Base-by-base conservation (phyloP, 108 stramenopile genomes). In the Cylindrotheca closterium region DNA sequence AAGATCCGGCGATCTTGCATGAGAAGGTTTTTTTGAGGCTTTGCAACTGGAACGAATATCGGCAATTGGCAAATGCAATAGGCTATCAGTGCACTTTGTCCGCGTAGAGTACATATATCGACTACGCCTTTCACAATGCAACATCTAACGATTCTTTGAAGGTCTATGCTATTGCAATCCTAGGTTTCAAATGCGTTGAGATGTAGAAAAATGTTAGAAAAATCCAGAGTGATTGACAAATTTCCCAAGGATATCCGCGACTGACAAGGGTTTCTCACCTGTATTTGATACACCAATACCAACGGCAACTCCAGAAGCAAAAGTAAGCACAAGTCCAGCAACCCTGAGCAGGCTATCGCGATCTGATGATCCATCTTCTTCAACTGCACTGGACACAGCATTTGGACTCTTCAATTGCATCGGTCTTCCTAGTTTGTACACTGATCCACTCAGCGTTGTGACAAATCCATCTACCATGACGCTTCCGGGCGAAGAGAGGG, bases 231-330 rank as follows among this genome's bases (percentile, higher is more conserved):
- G n/a, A n/a, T n/a, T n/a, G n/a, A n/a, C n/a, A n/a, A n/a, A n/a
- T n/a, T n/a, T n/a, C n/a, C n/a, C n/a, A n/a, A n/a, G n/a, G n/a
- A 70, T 60, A 59, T 70, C 69, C 2, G 69, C 60, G 28, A 70
- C 60, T 24, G 51, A 52, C 31, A 70, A 18, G 3, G 34, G 53
- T 2, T 48, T 34, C 18, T 28, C 31, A 23, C 47, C 51, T 17
- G 18, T 4, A 10, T 24, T 31, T 3, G 30, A 4, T 3, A 50
- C 32, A 19, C 47, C 70, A 63, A 63, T 33, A 26, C 70, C 70
- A 26, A 71, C 48, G 2, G 68, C 58, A 53, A 70, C 58, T 23
- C 68, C 68, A 31, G 59, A 58, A 21, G 68, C 68, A 52, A 70
- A 51, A 19, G 60, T 32, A 19, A 37, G 42, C 18, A 57, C 51